These are phyloP conservation scores for Seminavis robusta DNA, from an alignment of 108 stramenopile genomes.

Conservation along the genomic window DNA sequence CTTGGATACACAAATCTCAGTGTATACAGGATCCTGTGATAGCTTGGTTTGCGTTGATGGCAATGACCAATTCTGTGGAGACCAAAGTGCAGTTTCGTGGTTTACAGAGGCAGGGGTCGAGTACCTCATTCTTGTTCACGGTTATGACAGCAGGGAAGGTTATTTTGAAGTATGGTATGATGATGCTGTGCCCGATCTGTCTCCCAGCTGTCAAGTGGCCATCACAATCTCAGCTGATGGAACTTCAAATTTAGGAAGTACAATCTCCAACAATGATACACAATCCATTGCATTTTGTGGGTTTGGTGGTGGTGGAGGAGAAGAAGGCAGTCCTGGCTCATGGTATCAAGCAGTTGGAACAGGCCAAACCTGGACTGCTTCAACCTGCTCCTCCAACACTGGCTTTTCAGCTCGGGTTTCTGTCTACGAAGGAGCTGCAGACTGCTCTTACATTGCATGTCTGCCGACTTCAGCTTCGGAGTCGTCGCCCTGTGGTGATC, in stretches of 20 bases:
- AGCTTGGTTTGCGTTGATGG: not conserved
- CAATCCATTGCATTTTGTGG: not conserved
- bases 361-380: too few species aligned
- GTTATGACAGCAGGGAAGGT: not conserved
- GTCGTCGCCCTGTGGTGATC: too few species aligned
- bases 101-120: not conserved
- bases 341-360: too few species aligned
- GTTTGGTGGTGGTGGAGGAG: not conserved
- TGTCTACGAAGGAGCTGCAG: too few species aligned
- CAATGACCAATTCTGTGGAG: not conserved
- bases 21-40: too few species aligned
- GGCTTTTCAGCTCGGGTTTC: too few species aligned
- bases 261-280: not conserved
- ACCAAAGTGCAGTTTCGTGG: not conserved
- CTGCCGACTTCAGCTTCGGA: too few species aligned
- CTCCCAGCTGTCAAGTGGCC: not conserved
- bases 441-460: too few species aligned
- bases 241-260: not conserved
- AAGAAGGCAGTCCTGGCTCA: not conserved
- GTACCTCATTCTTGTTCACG: not conserved
- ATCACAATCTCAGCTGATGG: not conserved
- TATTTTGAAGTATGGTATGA: too few species aligned
- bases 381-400: too few species aligned
- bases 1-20: too few species aligned
- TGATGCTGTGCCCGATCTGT: too few species aligned